Evolutionary conservation across 2,329 filamentous ascomycete genomes (phyloP).

Genomic region (Cercospora sp.): DNA sequence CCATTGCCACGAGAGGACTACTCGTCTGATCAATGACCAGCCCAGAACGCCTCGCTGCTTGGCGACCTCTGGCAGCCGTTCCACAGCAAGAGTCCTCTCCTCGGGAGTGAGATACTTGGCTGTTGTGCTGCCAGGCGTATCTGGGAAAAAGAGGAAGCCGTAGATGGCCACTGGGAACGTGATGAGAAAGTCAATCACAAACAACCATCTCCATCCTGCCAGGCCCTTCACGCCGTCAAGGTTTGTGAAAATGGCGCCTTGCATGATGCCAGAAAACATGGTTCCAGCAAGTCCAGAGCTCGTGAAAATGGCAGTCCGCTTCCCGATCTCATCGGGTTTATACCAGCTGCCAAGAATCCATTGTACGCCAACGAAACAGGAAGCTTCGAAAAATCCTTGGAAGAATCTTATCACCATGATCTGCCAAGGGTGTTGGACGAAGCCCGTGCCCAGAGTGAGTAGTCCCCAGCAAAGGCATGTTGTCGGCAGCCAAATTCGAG

Average conservation of each 20-base stretch:
- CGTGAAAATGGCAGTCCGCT: slow-evolving; percentile 62
- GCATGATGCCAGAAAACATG: slow-evolving; percentile 64
- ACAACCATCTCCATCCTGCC: slow-evolving; percentile 60
- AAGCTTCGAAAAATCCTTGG: slow-evolving; percentile 38
- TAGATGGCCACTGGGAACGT: slow-evolving; percentile 57
- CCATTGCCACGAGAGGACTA: slow-evolving; percentile 33
- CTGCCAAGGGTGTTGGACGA: slow-evolving; percentile 51
- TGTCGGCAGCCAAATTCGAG: slow-evolving; percentile 53
- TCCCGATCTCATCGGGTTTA: slow-evolving; percentile 50
- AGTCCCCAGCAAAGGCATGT: slow-evolving; percentile 60
- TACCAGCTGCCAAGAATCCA: slow-evolving; percentile 34
- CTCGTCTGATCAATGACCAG: slow-evolving; percentile 28
- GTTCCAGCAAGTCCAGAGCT: slow-evolving; percentile 60
- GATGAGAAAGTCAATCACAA: slow-evolving; percentile 60
- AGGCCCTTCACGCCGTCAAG: slow-evolving; percentile 53
- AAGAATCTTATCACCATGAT: slow-evolving; percentile 62
- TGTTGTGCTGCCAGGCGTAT: slow-evolving; percentile 52
- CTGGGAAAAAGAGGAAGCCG: slow-evolving; percentile 57
- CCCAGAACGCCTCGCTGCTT: slow-evolving; percentile 30
- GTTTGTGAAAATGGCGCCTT: slow-evolving; percentile 52
- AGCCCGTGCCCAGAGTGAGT: slow-evolving; percentile 56
- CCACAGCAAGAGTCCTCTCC: slow-evolving; percentile 28
- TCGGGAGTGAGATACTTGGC: slow-evolving; percentile 46
- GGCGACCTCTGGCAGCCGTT: slow-evolving; percentile 29
- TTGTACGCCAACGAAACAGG: slow-evolving; percentile 33